Conservation (phyloP, 441 rosid species). For the Dalechampia spathulata region DNA sequence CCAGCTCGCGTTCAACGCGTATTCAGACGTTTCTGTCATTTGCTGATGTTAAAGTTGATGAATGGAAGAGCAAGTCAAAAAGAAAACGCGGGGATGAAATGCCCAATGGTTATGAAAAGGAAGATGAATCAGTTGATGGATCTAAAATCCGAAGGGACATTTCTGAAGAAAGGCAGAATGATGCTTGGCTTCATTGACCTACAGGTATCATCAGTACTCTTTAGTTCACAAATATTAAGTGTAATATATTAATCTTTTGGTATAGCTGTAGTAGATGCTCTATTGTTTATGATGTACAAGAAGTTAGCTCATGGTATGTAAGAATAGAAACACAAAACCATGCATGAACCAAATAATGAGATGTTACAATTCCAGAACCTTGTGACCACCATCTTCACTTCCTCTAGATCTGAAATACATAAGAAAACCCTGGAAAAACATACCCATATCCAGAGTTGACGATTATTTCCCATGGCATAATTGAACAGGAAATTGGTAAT, state of each 20-base stretch:
- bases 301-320: neutral
- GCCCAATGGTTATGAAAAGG: constrained; percentile 8
- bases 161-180: constrained; percentile 21
- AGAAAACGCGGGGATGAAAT: constrained; percentile 45
- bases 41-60: constrained; percentile 46
- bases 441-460: too few species aligned
- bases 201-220: neutral
- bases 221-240: neutral
- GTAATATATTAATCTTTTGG: neutral
- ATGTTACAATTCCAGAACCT: too few species aligned
- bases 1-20: constrained; percentile 34
- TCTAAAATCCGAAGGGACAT: constrained; percentile 16
- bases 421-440: too few species aligned
- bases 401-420: neutral
- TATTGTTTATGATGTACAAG: neutral
- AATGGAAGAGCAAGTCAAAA: constrained; percentile 34
- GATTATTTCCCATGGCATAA: too few species aligned
- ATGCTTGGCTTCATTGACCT: constrained; percentile 24
- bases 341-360: too few species aligned
- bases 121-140: constrained; percentile 12
- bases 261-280: neutral
- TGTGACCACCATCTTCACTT: neutral
- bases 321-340: neutral
- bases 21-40: constrained; percentile 58
- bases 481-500: too few species aligned